A percentile compares a stretch with the other conserved stretches of the same genome.
phyloP scores from a whole-genome alignment of 2,329 filamentous ascomycete species.

The Botryotinia narcissicola region DNA sequence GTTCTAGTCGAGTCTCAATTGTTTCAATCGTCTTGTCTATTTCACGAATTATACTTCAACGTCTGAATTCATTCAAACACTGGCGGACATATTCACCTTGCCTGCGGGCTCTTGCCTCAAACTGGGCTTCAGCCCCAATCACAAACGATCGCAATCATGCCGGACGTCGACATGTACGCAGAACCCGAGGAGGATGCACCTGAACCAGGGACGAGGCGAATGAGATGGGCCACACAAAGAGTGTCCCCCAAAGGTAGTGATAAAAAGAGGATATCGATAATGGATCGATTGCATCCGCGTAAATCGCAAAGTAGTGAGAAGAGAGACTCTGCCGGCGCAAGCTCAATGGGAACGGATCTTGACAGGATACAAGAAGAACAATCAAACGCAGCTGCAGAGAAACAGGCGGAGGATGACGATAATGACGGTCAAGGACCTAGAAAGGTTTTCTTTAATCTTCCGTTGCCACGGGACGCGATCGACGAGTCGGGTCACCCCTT shows the following conservation, averaged over 20 bases:
- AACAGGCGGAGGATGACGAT: slow-evolving; percentile 41
- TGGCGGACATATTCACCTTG: slow-evolving; percentile 18
- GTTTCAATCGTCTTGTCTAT: background rate
- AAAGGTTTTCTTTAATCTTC: slow-evolving; percentile 80
- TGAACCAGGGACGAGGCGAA: slow-evolving; percentile 64
- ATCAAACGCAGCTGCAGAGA: slow-evolving; percentile 24
- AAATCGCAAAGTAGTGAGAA: slow-evolving; percentile 61
- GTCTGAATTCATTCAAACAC: slow-evolving; percentile 7
- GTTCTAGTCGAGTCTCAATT: background rate
- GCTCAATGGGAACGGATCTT: slow-evolving; percentile 39
- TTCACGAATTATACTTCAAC: background rate
- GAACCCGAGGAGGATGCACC: slow-evolving; percentile 32
- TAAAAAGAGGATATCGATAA: slow-evolving; percentile 78
- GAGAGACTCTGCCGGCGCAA: slow-evolving; percentile 46
- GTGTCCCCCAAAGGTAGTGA: slow-evolving; percentile 71
- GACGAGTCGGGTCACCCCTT: slow-evolving; percentile 78
- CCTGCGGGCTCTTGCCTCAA: slow-evolving; percentile 22
- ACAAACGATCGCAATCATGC: slow-evolving; percentile 18
- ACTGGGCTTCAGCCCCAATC: slow-evolving; percentile 21
- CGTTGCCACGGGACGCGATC: slow-evolving; percentile 69
- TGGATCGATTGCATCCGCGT: slow-evolving; percentile 68
- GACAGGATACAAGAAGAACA: slow-evolving; percentile 36
- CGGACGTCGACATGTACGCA: slow-evolving; percentile 46
- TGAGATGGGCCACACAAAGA: slow-evolving; percentile 96
- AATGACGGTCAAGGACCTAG: slow-evolving; percentile 45